Evolutionary conservation across 352 stramenopile genomes (phyloP), one percentile per base, ranked within the genome.

Genomic region (Globisporangium viniferum): DNA sequence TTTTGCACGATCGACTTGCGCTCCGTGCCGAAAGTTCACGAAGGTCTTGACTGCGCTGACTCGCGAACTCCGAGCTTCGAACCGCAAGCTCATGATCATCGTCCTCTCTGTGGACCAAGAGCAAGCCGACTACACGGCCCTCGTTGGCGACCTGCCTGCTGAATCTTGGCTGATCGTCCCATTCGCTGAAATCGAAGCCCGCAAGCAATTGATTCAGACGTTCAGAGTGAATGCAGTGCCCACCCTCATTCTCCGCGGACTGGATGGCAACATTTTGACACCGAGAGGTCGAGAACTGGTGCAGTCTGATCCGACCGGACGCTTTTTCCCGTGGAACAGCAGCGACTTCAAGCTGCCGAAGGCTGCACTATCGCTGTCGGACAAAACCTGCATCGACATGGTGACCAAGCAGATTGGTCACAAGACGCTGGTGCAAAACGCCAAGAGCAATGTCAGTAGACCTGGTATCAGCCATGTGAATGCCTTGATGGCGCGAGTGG

Each of bases 91-190:
- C 35, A 71, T 80, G 51, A 66, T 93, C n/a, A 89, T 96, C 61
- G 71, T 95, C 3, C 80, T 96, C 1, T 91, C 87, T 4, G 74
- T 91, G 41, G 89, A 96, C 55, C 73, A 88, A 66, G 81, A 90
- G 9, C 76, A 87, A 55, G 66, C 76, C 20, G 84, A 86, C 9
- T 94, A 81, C 29, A 72, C 76, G 1, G 67, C 75, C 15, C 67
- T 94, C 2, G 73, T 84, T 18, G 77, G 77, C 4, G 82, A 81
- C n/a, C 64, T 95, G 29, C 86, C 86, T 4, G 63, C 51, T 0
- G 66, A 84, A 29, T 81, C 78, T 14, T 96, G 89, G 89, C 61
- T 88, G 1, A 71, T 93, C 56, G 84, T 95, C 4, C 86, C 89
- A 5, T 91, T 94, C 54, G 56, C 83, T 15, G 87, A 96, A 75